Evolutionary conservation across 768 basidiomycete species (phyloP), one percentile per base, ranked within the genome.

Genomic region (Calocybe cyanea): DNA sequence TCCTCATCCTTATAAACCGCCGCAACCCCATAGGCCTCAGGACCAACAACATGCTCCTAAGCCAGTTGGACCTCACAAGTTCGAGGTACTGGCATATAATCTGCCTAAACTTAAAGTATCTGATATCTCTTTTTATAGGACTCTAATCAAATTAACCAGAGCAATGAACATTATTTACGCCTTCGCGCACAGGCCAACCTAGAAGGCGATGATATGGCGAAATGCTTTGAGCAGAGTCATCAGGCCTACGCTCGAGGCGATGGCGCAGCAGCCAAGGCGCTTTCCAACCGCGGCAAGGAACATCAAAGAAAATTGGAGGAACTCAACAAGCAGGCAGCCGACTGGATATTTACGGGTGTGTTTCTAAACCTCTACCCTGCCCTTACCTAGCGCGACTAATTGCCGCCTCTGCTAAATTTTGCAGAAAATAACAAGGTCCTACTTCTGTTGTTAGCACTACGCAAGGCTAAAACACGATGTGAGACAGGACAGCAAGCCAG

Each of bases 291-390:
- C 61, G 94, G 92, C 14, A 90, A 92, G 61, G 70, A 71, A 32
- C 88, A 94, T 61, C 79, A 89, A 63, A 63, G 71, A 4, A 76
- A 79, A 57, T 93, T 94, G 85, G 83, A 87, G 51, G 62, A 74
- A 38, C 64, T 92, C 50, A 92, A 97, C 61, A 74, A 74, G 48
- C 67, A 93, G 61, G 95, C 94, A 1, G 81, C 84, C 48, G 78
- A 84, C 40, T 95, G 88, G 87, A 94, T 97, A 51, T 98, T 84
- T 63, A 63, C 70, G 51, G 81, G 89, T 88, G 50, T 40, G 78
- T n/a, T n/a, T 63, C 25, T 28, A 28, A 28, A 23, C 30, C 11
- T 45, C 20, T 43, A 32, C 37, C 34, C 48, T 31, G 49, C 41
- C 37, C 39, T 24, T 39, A 24, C 11, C 11, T 39, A n/a, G n/a